These are phyloP conservation scores for Hypoxylon sp. DNA, from an alignment of 2,329 filamentous ascomycete genomes.

Conservation along the genomic window DNA sequence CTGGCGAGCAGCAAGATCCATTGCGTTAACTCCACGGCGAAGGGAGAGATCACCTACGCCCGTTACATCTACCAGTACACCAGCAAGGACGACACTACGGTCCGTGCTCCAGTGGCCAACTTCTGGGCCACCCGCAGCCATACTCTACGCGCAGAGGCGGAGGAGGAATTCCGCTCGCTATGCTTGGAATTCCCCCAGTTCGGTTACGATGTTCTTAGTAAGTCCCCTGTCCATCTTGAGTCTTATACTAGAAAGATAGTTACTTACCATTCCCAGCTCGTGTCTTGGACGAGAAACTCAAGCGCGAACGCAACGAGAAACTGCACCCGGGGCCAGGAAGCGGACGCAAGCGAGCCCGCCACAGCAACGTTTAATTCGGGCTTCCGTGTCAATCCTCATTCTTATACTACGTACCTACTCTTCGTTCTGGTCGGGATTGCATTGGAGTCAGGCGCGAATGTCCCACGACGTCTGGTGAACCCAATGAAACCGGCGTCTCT, in stretches of 20 bases:
- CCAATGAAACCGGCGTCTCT: constrained; percentile 7
- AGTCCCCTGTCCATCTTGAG: constrained; percentile 49
- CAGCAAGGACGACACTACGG: constrained; percentile 75
- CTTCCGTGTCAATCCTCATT: neutral
- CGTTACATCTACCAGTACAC: constrained; percentile 91
- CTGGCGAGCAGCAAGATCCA: constrained; percentile 93
- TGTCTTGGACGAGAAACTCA: constrained; percentile 77
- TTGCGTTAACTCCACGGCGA: constrained; percentile 87
- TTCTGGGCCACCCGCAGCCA: constrained; percentile 90
- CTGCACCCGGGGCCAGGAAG: constrained; percentile 66
- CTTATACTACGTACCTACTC: neutral
- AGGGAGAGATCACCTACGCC: constrained; percentile 92
- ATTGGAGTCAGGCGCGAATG: constrained; percentile 1
- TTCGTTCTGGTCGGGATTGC: constrained; percentile 13
- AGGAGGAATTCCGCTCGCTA: constrained; percentile 85
- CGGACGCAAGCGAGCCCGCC: constrained; percentile 70
- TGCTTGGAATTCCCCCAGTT: constrained; percentile 94
- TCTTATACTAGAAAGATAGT: constrained; percentile 32
- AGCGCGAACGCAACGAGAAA: constrained; percentile 73
- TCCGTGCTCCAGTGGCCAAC: constrained; percentile 86
- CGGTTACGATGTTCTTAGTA: constrained; percentile 91
- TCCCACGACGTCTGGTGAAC: neutral
- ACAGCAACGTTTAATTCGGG: constrained; percentile 60
- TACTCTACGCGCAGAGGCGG: constrained; percentile 86
- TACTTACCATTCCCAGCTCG: constrained; percentile 62